Evolutionary conservation across 164 flowering plant genomes (phyloP), one percentile per base, ranked within the genome.

Genomic region (Saururus chinensis): DNA sequence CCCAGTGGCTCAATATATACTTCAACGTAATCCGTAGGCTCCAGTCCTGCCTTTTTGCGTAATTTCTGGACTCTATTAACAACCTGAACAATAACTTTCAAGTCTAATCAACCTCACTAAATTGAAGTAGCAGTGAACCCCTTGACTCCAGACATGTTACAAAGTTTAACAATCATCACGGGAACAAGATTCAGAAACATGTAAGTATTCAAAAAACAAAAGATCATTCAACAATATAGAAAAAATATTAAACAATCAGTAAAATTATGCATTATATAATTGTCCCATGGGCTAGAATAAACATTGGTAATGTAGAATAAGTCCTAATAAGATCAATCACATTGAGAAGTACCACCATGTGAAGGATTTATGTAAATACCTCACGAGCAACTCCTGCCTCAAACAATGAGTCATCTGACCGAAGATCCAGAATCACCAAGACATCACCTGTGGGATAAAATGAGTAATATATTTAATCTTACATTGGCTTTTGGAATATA

Each of bases 401-500:
- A 68, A 80, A 74, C 69, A 95, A 79, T n/a, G 96, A 84, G 40
- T 85, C 89, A 68, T 95, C 96, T 1, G 80, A 72, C n/a, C 79
- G 83, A 70, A 95, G 71, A 65, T 95, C 93, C 76, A 90, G 61
- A 54, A 91, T 69, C 63, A 93, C 95, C 83, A 93, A 73, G 42
- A 93, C 97, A 82, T 93, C 98, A 73, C 97, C 97, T 88, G 60
- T 0, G n/a, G n/a, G n/a, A n/a, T n/a, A n/a, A n/a, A n/a, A n/a
- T n/a, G n/a, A n/a, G n/a, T n/a, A n/a, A n/a, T n/a, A n/a, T n/a
- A n/a, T n/a, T n/a, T n/a, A n/a, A n/a, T n/a, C n/a, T n/a, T n/a
- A n/a, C n/a, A n/a, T n/a, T n/a, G n/a, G n/a, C n/a, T n/a, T n/a
- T n/a, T n/a, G n/a, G n/a, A n/a, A n/a, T n/a, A n/a, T n/a, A n/a